Conservation (phyloP, 1,284 basidiomycete genomes). For the Violaceomyces palustris region DNA sequence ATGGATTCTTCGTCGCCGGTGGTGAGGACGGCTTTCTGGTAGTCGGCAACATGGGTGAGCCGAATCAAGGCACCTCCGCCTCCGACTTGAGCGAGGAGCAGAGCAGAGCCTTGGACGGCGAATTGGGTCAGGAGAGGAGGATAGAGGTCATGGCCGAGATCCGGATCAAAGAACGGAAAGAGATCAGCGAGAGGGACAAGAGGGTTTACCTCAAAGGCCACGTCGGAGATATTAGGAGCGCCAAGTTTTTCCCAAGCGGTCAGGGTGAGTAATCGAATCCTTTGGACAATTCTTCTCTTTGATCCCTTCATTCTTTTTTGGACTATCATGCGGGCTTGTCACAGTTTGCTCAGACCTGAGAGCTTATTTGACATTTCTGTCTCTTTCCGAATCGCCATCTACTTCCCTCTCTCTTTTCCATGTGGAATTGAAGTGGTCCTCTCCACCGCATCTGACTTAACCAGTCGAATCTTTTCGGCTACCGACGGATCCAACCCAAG, state of each 20-base stretch:
- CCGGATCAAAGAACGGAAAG: slow-evolving; percentile 7
- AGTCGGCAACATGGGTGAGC: slow-evolving; percentile 3
- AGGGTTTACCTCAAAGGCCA: slow-evolving; percentile 33
- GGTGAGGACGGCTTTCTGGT: slow-evolving; percentile 26
- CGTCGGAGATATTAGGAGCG: slow-evolving; percentile 36
- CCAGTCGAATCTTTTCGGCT: slow-evolving; percentile 62
- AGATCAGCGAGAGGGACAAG: slow-evolving; percentile 1
- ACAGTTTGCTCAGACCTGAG: no score
- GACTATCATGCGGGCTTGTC: no score
- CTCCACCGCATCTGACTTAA: slow-evolving; percentile 65
- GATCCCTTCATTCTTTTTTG: no score
- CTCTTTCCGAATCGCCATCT: no score
- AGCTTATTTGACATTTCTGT: no score
- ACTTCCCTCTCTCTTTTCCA: no score
- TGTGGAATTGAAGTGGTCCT: slow-evolving; percentile 57
- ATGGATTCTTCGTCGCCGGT: slow-evolving; percentile 29
- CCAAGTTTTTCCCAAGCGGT: slow-evolving; percentile 43
- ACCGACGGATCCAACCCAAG: slow-evolving; percentile 56
- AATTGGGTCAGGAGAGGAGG: slow-evolving; percentile 9
- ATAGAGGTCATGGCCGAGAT: slow-evolving; percentile 23
- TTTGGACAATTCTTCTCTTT: slow-evolving; percentile 5
- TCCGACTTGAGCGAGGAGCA: slow-evolving; percentile 1
- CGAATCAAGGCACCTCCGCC: slow-evolving; percentile 1
- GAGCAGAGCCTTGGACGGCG: slow-evolving; percentile 5
- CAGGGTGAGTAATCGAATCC: slow-evolving; percentile 11